Conservation (phyloP, 1,139 yeast genomes). For the Blastobotrys elegans region DNA sequence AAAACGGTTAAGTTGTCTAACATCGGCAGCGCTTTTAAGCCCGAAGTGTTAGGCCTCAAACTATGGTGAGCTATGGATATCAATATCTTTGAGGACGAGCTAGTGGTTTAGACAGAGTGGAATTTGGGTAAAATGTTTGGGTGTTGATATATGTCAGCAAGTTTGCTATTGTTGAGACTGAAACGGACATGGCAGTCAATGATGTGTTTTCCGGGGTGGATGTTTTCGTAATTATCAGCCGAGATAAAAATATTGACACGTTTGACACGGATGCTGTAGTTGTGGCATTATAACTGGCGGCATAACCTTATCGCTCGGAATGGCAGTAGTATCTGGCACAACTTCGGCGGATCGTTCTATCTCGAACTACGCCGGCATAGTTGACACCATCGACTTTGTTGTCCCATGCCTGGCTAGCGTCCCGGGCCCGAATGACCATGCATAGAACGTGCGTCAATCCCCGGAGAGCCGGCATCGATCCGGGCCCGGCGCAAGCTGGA, state of each 20-base stretch:
- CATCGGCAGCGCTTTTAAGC: not conserved
- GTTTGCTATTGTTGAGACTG: too few species aligned
- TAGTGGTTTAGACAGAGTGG: not conserved
- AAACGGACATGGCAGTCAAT: not conserved
- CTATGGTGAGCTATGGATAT: too few species aligned
- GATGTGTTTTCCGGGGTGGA: too few species aligned
- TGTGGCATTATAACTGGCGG: constrained; percentile 22
- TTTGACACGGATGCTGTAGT: constrained; percentile 4
- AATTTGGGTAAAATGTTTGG: not conserved
- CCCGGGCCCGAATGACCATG: too few species aligned
- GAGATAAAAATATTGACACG: too few species aligned
- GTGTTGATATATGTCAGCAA: too few species aligned
- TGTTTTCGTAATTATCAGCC: not conserved
- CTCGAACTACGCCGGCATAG: constrained; percentile 45
- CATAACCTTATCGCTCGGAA: constrained; percentile 33
- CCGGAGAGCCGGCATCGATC: too few species aligned
- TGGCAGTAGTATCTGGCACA: constrained; percentile 27
- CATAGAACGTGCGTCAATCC: too few species aligned
- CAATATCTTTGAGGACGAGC: not conserved
- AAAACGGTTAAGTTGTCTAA: not conserved
- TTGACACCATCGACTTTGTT: constrained; percentile 40
- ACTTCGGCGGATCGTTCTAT: constrained; percentile 36
- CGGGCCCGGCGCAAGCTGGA: too few species aligned
- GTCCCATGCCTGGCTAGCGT: constrained; percentile 71
- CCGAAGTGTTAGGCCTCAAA: too few species aligned